A percentile compares a stretch with the other conserved stretches of the same genome.
Evolutionary conservation across 768 basidiomycete species (phyloP).

Genomic region (Lactarius indigo): DNA sequence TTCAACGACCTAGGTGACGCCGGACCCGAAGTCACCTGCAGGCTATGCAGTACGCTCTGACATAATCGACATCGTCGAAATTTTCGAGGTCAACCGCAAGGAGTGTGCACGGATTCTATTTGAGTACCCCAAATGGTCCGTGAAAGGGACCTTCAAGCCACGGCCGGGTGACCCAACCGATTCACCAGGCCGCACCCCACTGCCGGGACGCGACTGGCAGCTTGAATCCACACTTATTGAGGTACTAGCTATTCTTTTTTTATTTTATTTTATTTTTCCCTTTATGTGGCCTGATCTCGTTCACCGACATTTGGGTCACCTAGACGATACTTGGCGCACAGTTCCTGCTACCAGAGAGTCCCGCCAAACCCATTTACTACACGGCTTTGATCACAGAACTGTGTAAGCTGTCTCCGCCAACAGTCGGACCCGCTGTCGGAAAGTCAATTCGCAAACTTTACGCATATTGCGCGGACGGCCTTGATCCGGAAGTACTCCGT

Average conservation of each 20-base stretch:
- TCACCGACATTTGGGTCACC: constrained; percentile 9
- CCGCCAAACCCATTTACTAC: constrained; percentile 80
- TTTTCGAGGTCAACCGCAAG: constrained; percentile 95
- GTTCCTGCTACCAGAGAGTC: constrained; percentile 73
- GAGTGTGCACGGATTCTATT: constrained; percentile 87
- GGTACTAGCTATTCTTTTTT: constrained; percentile 39
- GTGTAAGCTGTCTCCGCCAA: constrained; percentile 89
- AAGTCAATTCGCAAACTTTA: constrained; percentile 92
- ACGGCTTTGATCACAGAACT: constrained; percentile 86
- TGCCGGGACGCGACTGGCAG: constrained; percentile 70
- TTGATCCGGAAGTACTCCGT: constrained; percentile 80
- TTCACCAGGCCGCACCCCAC: constrained; percentile 43
- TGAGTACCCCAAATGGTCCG: constrained; percentile 81
- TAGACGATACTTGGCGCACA: constrained; percentile 72
- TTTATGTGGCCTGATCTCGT: constrained; percentile 2
- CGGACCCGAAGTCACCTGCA: constrained; percentile 64
- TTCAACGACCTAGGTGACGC: constrained; percentile 54
- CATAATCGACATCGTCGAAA: constrained; percentile 73
- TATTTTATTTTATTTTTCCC: not conserved
- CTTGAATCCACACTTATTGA: constrained; percentile 87
- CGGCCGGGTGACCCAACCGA: constrained; percentile 57
- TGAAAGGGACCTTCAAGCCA: constrained; percentile 81
- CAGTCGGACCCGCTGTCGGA: constrained; percentile 94
- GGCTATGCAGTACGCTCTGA: constrained; percentile 79
- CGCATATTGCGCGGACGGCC: constrained; percentile 68